These are phyloP conservation scores for Tulasnella calospora DNA, from an alignment of 768 basidiomycete genomes.

Conservation along the genomic window DNA sequence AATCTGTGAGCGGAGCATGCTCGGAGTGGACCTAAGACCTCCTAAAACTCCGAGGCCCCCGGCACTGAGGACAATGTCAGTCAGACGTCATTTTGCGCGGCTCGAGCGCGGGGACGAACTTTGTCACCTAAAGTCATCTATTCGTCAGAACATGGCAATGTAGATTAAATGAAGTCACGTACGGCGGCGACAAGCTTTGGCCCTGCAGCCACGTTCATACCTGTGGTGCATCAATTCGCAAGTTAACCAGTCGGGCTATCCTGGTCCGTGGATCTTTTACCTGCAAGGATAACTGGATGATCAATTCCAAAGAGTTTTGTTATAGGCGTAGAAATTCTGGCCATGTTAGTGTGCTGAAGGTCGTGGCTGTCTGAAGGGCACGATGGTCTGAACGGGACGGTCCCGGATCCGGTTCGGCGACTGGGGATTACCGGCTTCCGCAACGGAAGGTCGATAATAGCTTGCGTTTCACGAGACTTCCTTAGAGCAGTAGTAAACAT, in stretches of 20 bases:
- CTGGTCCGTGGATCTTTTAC: background rate
- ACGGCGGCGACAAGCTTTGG: conserved; percentile 21
- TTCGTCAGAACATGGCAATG: background rate
- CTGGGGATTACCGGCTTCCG: background rate
- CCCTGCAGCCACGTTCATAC: background rate
- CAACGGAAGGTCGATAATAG: background rate
- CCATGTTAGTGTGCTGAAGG: background rate
- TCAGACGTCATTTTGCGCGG: too few relatives aligned
- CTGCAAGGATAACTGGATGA: background rate
- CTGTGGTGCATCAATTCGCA: background rate
- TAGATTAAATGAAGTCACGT: background rate
- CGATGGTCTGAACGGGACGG: background rate
- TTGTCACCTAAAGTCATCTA: background rate
- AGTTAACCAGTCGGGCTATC: background rate
- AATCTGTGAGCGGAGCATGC: background rate
- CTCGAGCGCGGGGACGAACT: background rate
- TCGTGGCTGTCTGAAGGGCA: background rate
- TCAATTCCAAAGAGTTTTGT: background rate
- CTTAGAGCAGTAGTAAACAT: too few relatives aligned
- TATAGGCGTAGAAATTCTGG: background rate
- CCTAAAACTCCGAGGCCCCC: background rate
- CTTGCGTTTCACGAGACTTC: background rate
- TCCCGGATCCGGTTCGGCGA: background rate
- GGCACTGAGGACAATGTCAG: background rate
- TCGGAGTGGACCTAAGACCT: background rate